Base-by-base conservation (phyloP, 2,329 filamentous ascomycete species). In the Paracoccidioides lutzii region DNA sequence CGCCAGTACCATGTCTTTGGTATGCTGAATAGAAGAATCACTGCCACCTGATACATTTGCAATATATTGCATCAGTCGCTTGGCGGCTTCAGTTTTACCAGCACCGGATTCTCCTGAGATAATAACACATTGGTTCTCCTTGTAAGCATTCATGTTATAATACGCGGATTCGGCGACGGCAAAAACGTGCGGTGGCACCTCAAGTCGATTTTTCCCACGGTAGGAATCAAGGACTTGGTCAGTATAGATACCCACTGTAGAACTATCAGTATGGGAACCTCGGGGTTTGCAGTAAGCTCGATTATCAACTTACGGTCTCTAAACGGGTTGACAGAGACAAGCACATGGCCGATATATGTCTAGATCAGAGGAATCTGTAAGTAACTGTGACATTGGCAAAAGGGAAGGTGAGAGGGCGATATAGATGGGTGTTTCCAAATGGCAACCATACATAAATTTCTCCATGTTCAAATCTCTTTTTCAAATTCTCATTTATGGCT, bases 71-170 rank as follows among this genome's bases (percentile, higher is more conserved):
- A 98, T 98, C 66, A 98, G 87, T 65, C 91, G 86, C 80, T 98
- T 97, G 58, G 93, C 93, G 4, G 93, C 93, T 73, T 98, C 93
- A 12, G 93, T 98, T 79, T 98, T 98, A 70, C 93, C 93, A 38
- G 93, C 93, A 69, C 93, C 93, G 2, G 93, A 97, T 75, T 98
- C 93, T 69, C 93, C 93, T 4, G 93, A 97, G 64, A 98, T 98
- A 72, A 98, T 98, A 63, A 98, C 91, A 75, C 93, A 97, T 72
- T 98, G 93, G 75, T 97, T 97, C 65, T 97, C 93, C 67, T 89
- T 89, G 78, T 98, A 98, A 49, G 90, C 91, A 72, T 97, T 97
- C 93, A 98, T 97, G 77, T 98, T 97, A 77, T 97, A 97, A 77
- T 98, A 98, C 55, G 90, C 74, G 6, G 91, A 87, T 74, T 98